Percentiles rank a stretch among this genome's conserved stretches.
phyloP scores from a whole-genome alignment of 768 basidiomycete genomes.

The Ramaria rubella region DNA sequence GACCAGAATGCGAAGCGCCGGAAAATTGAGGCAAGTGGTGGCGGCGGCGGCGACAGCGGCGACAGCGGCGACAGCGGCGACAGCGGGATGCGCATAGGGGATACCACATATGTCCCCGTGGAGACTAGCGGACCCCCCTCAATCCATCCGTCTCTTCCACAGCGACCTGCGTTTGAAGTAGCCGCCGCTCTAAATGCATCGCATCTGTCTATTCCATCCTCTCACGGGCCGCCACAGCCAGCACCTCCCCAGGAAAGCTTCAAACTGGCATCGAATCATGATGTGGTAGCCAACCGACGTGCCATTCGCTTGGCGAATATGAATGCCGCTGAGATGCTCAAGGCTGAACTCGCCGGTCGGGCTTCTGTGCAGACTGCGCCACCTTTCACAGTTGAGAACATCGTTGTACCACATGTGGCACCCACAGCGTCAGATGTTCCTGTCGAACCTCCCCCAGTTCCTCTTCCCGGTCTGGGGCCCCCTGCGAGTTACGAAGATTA shows the following conservation, averaged over 20 bases:
- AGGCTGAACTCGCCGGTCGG: slow-evolving; percentile 73
- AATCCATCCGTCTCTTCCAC: slow-evolving; percentile 55
- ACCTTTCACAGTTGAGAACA: slow-evolving; percentile 1
- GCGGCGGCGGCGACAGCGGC: neutral
- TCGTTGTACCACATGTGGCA: slow-evolving; percentile 2
- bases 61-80: neutral
- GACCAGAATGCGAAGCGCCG: slow-evolving; percentile 87
- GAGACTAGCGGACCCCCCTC: slow-evolving; percentile 18
- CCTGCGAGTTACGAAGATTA: slow-evolving; percentile 1
- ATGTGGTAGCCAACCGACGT: slow-evolving; percentile 83
- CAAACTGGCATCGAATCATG: slow-evolving; percentile 70
- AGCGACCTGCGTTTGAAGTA: slow-evolving; percentile 60
- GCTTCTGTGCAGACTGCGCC: slow-evolving; percentile 33
- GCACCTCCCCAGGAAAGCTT: slow-evolving; percentile 14
- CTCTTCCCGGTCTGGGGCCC: slow-evolving; percentile 1
- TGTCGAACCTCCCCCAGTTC: slow-evolving; percentile 2
- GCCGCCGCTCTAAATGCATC: slow-evolving; percentile 43
- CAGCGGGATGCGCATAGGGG: slow-evolving; percentile 2
- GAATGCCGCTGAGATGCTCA: slow-evolving; percentile 90
- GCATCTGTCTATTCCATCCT: neutral
- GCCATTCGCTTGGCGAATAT: slow-evolving; percentile 95
- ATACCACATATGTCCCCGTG: slow-evolving; percentile 14
- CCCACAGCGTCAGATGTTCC: slow-evolving; percentile 5
- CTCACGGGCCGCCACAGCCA: neutral
- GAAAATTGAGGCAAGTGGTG: slow-evolving; percentile 44